Evolutionary conservation across 352 stramenopile species (phyloP).

Genomic region (Pythium plurisporium): DNA sequence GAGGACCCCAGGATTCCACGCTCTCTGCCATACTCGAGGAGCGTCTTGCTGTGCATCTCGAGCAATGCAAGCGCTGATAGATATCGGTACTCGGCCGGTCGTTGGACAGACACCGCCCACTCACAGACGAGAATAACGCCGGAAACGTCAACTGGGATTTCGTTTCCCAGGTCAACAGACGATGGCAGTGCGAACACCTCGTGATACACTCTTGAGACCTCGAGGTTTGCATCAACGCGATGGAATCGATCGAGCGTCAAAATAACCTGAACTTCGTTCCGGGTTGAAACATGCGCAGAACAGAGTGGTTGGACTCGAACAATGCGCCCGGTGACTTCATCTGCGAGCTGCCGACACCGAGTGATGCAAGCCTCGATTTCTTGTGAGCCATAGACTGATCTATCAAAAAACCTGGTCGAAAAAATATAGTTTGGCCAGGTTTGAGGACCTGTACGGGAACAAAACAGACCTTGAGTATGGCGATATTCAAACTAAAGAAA

Average conservation of each 20-base stretch:
- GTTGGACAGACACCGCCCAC: slow-evolving; percentile 78
- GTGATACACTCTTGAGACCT: slow-evolving; percentile 66
- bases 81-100: slow-evolving; percentile 78
- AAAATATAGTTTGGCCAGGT: slow-evolving; percentile 73
- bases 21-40: slow-evolving; percentile 57
- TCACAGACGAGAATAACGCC: slow-evolving; percentile 76
- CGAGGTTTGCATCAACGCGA: slow-evolving; percentile 61
- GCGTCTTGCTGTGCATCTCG: slow-evolving; percentile 72
- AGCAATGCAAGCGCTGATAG: slow-evolving; percentile 72
- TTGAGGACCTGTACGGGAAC: slow-evolving; percentile 35
- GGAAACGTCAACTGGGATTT: slow-evolving; percentile 65
- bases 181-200: slow-evolving; percentile 64
- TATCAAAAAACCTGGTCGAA: slow-evolving; percentile 69
- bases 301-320: slow-evolving; percentile 53
- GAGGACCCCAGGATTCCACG: slow-evolving; percentile 45
- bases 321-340: slow-evolving; percentile 61
- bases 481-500: not conserved
- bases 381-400: slow-evolving; percentile 32
- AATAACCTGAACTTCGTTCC: slow-evolving; percentile 76
- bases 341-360: slow-evolving; percentile 42
- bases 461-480: not conserved
- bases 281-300: slow-evolving; percentile 35
- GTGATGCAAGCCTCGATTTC: slow-evolving; percentile 53
- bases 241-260: slow-evolving; percentile 79
- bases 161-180: slow-evolving; percentile 27